Percentiles rank a stretch among this genome's conserved stretches.
These are phyloP conservation scores for Purshia tridentata DNA, from an alignment of 306 rosid species.

Conservation along the genomic window DNA sequence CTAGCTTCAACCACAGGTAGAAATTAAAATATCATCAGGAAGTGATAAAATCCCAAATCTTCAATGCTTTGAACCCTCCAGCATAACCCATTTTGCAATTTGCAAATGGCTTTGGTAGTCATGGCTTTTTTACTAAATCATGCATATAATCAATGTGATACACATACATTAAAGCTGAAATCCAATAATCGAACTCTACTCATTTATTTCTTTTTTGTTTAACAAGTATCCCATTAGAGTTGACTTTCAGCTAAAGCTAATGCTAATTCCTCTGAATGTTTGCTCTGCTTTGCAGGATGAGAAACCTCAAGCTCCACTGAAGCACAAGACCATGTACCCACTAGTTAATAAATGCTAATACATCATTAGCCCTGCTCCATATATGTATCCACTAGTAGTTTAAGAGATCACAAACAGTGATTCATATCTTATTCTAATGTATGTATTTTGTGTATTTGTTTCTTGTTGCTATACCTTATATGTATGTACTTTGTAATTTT, in stretches of 20 bases:
- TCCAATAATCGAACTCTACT: background rate
- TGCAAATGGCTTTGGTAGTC: background rate
- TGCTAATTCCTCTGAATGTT: background rate
- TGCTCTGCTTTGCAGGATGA: constrained; percentile 59
- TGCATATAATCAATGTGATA: background rate
- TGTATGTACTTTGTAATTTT: background rate
- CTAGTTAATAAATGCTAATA: constrained; percentile 22
- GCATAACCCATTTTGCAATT: background rate
- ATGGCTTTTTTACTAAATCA: background rate
- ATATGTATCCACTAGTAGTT: background rate
- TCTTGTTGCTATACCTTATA: background rate
- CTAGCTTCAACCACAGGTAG: background rate
- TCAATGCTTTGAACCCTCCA: background rate
- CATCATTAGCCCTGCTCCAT: background rate
- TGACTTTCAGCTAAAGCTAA: background rate
- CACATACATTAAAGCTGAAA: background rate
- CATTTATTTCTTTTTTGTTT: too few species aligned
- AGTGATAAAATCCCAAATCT: too few species aligned
- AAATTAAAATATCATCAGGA: too few species aligned
- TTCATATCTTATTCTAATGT: background rate
- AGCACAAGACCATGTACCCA: background rate
- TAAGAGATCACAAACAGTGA: constrained; percentile 19
- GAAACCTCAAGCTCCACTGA: constrained; percentile 63
- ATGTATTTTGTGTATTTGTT: background rate
- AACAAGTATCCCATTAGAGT: background rate